Evolutionary conservation across 164 flowering plant species (phyloP).

Genomic region (Liquidambar formosana): DNA sequence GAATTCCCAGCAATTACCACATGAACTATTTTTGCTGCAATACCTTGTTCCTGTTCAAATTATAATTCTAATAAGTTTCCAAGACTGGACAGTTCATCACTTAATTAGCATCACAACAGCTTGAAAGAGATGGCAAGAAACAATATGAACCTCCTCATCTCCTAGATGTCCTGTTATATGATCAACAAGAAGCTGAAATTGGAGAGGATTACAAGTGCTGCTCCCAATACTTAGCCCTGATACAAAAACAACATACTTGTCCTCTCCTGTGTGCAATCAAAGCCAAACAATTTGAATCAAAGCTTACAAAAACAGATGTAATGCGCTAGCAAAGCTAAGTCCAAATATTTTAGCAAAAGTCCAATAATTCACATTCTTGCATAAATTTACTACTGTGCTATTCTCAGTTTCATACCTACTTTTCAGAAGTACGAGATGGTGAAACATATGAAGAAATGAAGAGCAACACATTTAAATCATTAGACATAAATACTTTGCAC

Average conservation of each 20-base stretch:
- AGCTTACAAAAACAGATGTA: too few relatives aligned
- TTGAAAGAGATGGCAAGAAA: slow-evolving; percentile 6
- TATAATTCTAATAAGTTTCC: not conserved
- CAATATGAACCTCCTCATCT: slow-evolving; percentile 66
- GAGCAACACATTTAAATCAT: not conserved
- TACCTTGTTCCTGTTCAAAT: slow-evolving; percentile 64
- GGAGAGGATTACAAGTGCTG: slow-evolving; percentile 72
- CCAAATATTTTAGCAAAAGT: not conserved
- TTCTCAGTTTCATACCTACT: not conserved
- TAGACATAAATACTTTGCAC: not conserved
- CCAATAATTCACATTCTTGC: not conserved
- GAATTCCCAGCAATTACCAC: slow-evolving; percentile 93
- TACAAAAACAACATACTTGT: slow-evolving; percentile 83
- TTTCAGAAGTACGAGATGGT: not conserved
- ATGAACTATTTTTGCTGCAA: slow-evolving; percentile 85
- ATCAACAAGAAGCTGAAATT: slow-evolving; percentile 89
- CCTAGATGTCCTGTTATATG: slow-evolving; percentile 97
- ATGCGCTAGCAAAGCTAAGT: not conserved
- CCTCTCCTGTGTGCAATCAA: slow-evolving; percentile 65
- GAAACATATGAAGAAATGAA: not conserved
- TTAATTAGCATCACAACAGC: not conserved
- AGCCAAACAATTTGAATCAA: not conserved
- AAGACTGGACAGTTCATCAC: not conserved
- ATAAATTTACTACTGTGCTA: not conserved
- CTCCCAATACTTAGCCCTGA: slow-evolving; percentile 85